These are phyloP conservation scores for Kodamaea restingae DNA, from an alignment of 805 yeast genomes.

Conservation along the genomic window DNA sequence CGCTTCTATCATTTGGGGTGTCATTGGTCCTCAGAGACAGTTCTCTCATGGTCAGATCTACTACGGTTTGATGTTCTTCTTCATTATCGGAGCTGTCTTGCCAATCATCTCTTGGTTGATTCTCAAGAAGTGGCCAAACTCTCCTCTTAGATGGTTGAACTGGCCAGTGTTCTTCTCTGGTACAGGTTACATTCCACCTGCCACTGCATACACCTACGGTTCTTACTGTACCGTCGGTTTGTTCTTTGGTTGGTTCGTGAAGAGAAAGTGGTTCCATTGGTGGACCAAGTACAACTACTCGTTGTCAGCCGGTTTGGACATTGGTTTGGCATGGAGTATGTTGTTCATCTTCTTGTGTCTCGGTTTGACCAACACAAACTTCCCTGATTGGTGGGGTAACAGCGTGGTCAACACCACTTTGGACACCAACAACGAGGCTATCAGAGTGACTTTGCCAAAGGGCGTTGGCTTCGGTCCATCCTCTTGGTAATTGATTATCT, in stretches of 20 bases:
- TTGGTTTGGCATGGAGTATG: conserved; percentile 35
- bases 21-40: conserved; percentile 29
- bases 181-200: conserved; percentile 67
- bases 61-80: conserved; percentile 35
- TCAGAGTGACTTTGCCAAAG: conserved; percentile 26
- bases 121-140: conserved; percentile 41
- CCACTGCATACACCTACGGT: conserved; percentile 64
- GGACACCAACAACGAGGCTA: conserved; percentile 33
- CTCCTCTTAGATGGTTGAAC: conserved; percentile 20
- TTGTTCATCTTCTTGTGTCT: conserved; percentile 25
- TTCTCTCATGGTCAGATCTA: conserved; percentile 18
- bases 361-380: conserved; percentile 14
- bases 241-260: conserved; percentile 36
- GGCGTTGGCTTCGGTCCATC: conserved; percentile 49
- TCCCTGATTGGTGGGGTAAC: conserved; percentile 67
- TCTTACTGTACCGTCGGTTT: conserved; percentile 42
- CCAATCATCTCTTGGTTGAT: conserved; percentile 38
- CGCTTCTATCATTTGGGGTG: conserved; percentile 44
- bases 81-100: conserved; percentile 33
- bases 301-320: conserved; percentile 43
- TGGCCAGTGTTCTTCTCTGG: conserved; percentile 44
- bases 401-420: conserved; percentile 37
- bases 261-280: conserved; percentile 41
- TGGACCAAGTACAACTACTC: conserved; percentile 43
- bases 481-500: conserved; percentile 37